These are phyloP conservation scores for Citrullus mucosospermus DNA, from an alignment of 306 rosid genomes.

Conservation along the genomic window DNA sequence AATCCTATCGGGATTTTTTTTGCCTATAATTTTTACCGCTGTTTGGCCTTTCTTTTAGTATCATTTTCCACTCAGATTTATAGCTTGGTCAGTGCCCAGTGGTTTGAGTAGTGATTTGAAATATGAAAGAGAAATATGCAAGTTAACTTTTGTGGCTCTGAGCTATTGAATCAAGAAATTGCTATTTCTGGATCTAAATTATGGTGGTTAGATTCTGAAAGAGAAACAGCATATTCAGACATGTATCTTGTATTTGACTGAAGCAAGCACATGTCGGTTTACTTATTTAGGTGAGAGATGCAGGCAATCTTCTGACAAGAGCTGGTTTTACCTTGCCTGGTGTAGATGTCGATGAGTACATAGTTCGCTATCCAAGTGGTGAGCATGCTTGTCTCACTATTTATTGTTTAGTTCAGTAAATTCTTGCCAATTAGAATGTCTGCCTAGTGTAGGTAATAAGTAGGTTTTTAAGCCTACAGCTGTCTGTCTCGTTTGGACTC, in stretches of 20 bases:
- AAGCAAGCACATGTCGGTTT: neutral
- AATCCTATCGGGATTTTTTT: neutral
- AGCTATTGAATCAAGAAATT: neutral
- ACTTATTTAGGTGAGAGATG: conserved; percentile 73
- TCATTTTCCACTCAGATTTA: neutral
- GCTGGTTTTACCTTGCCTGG: conserved; percentile 90
- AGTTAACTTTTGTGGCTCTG: neutral
- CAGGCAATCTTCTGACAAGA: conserved; percentile 94
- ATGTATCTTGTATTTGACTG: neutral
- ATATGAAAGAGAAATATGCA: neutral
- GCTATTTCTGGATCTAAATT: neutral
- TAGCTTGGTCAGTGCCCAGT: neutral
- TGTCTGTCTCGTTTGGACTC: neutral
- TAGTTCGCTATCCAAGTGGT: conserved; percentile 80
- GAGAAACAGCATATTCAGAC: neutral
- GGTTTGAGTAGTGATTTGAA: neutral
- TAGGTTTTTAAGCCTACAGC: neutral
- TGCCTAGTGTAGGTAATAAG: neutral
- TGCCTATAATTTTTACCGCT: neutral
- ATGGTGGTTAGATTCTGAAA: neutral
- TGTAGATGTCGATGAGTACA: conserved; percentile 84
- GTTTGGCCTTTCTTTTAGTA: neutral
- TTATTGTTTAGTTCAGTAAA: neutral
- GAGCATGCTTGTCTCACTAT: conserved; percentile 16
- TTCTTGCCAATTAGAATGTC: neutral